Base-by-base conservation (phyloP, 2,329 filamentous ascomycete species). In the Orbilia oligospora region DNA sequence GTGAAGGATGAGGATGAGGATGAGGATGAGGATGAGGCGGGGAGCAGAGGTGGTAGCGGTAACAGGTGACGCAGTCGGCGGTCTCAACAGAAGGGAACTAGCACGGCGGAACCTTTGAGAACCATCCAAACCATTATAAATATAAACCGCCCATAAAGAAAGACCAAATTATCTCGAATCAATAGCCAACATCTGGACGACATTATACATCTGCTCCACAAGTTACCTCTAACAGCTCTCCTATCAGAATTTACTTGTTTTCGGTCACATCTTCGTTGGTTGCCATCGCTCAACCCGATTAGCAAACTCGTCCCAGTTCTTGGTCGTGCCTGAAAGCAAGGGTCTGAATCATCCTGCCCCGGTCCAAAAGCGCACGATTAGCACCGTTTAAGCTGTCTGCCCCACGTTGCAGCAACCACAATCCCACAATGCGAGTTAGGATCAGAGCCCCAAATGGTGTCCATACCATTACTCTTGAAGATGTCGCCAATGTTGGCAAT, bases 401-500 rank as follows among this genome's bases (percentile, higher is more conserved):
- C 66, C 67, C 61, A 77, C 67, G 53, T 33, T 44, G 61, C 56
- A 67, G 33, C 38, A 46, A 24, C 68, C 20, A 48, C 30, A 58
- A 46, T 24, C 67, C 41, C 51, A n/a, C 56, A 18, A 95, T 97
- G 88, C 89, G 91, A 80, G 87, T 96, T 75, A 90, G 93, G 78
- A 89, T 95, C 61, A 90, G 93, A 77, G 91, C 90, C 10, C 93
- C 93, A 0, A 87, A 88, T 51, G 93, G 93, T 80, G 89, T 90
- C 56, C 90, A 91, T 38, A 91, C 90, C 2, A 85, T 97, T 66
- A 89, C 89, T 16, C 86, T 97, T 30, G 86, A 90, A 41, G 90
- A 93, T 69, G 86, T 88, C 78, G 91, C 92, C 66, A 91, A 89
- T 2, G 87, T 93, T 55, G 85, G 85, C 58, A 87, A 90, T 67